Base-by-base conservation (phyloP, 2,329 filamentous ascomycete species). In the Arthrinium phaeospermum region DNA sequence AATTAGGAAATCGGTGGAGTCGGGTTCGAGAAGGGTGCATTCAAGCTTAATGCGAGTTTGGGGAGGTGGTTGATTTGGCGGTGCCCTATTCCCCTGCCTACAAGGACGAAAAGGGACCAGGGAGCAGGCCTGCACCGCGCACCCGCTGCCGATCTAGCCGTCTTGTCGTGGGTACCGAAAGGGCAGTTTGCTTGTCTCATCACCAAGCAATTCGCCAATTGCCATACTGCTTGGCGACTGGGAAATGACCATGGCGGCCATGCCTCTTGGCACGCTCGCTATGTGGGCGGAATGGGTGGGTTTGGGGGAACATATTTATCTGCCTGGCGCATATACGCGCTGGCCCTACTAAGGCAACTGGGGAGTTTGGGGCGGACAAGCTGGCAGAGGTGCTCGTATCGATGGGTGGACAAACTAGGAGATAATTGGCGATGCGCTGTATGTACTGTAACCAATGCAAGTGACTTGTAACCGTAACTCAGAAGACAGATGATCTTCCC, bases 21-120 rank as follows among this genome's bases (percentile, higher is more conserved):
- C 34, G 53, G 30, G 7, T 30, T 34, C 30, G 53, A 61, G 53
- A 61, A 61, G 53, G 53, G 30, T 61, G 30, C 34, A 24, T 41
- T 64, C 34, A 64, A 64, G 57, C 57, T 64, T 41, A 41, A 64
- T 41, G 34, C 53, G 19, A 64, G 57, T n/a, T 61, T 61, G 53
- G 57, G 57, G 57, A 41, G 34, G 51, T 7, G 53, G 30, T 37
- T 37, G 27, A 22, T 19, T 34, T 19, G 13, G 27, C 30, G 10
- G 30, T 57, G 19, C 14, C 51, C 30, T 30, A n/a, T 49, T 53
- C 30, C 13, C 46, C 19, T 16, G 10, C 47, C 5, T 24, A 24
- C 49, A 53, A 53, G 49, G 24, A 53, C 24, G 30, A 37, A 37
- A 22, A n/a, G 27, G 27, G 27, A 30, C 6, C 27, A 57, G 27